Percentiles rank a stretch among this genome's conserved stretches.
Conservation (phyloP, 805 yeast species). For the Yarrowia sp. region DNA sequence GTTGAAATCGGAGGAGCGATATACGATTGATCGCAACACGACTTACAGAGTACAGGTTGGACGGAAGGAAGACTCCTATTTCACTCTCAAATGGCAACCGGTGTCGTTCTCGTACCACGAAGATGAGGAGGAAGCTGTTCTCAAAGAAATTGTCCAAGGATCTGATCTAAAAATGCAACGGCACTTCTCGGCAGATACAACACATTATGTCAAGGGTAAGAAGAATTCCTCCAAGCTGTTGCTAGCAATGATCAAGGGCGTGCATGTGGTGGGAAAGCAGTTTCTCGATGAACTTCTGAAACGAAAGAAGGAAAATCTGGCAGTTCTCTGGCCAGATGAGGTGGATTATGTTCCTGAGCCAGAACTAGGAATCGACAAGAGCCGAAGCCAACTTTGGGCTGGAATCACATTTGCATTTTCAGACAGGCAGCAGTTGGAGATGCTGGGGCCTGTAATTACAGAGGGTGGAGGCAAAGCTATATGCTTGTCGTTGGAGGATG, state of each 20-base stretch:
- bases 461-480: constrained; percentile 35
- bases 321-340: constrained; percentile 33
- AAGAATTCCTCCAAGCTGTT: constrained; percentile 37
- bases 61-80: constrained; percentile 28
- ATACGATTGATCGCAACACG: neutral
- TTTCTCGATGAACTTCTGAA: constrained; percentile 33
- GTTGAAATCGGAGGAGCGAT: neutral
- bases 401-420: constrained; percentile 36
- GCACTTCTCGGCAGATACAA: constrained; percentile 33
- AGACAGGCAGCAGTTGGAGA: constrained; percentile 33
- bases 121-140: constrained; percentile 31
- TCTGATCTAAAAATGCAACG: constrained; percentile 37
- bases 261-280: constrained; percentile 38
- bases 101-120: constrained; percentile 33
- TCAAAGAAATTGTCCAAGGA: neutral
- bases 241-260: constrained; percentile 38
- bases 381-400: constrained; percentile 35
- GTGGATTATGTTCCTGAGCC: constrained; percentile 34
- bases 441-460: constrained; percentile 34
- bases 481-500: neutral
- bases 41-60: constrained; percentile 32
- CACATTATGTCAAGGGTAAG: constrained; percentile 35
- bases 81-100: constrained; percentile 35
- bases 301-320: constrained; percentile 28
- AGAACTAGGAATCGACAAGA: neutral